Percentiles rank a stretch among this genome's conserved stretches.
Evolutionary conservation across 164 flowering plant species (phyloP).

Genomic region (Vitis riparia): DNA sequence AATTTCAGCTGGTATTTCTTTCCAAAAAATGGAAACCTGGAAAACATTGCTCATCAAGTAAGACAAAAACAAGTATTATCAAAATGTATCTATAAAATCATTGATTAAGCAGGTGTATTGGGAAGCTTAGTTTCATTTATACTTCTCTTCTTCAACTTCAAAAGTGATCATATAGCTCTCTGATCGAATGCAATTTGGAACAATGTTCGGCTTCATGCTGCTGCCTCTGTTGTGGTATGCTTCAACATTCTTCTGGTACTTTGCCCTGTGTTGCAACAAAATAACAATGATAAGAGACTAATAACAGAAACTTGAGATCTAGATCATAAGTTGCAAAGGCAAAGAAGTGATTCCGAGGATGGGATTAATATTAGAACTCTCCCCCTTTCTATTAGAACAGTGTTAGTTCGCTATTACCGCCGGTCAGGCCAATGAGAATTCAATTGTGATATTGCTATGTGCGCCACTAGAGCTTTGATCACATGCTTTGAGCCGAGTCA

Average conservation of each 20-base stretch:
- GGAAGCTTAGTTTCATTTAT: conserved; percentile 9
- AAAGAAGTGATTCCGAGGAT: neutral
- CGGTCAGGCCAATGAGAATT: no score
- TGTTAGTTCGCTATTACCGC: no score
- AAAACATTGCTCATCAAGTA: conserved; percentile 10
- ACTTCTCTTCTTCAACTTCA: conserved; percentile 99
- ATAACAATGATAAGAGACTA: neutral
- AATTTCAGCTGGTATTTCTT: conserved; percentile 92
- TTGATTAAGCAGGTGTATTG: neutral
- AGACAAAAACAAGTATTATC: neutral
- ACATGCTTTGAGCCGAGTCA: neutral
- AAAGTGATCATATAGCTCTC: conserved; percentile 94
- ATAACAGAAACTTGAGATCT: no score
- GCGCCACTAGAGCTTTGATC: no score
- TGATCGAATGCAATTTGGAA: conserved; percentile 89
- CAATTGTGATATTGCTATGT: no score
- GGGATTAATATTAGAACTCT: neutral
- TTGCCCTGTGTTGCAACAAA: conserved; percentile 62
- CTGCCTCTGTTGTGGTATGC: conserved; percentile 81
- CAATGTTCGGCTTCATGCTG: conserved; percentile 72
- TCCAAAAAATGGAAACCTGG: conserved; percentile 93
- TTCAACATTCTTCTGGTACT: conserved; percentile 98
- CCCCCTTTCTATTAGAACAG: no score
- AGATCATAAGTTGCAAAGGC: neutral
- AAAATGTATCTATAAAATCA: neutral